Evolutionary conservation across 108 stramenopile species (phyloP).

Genomic region (Cyclotella baltica): DNA sequence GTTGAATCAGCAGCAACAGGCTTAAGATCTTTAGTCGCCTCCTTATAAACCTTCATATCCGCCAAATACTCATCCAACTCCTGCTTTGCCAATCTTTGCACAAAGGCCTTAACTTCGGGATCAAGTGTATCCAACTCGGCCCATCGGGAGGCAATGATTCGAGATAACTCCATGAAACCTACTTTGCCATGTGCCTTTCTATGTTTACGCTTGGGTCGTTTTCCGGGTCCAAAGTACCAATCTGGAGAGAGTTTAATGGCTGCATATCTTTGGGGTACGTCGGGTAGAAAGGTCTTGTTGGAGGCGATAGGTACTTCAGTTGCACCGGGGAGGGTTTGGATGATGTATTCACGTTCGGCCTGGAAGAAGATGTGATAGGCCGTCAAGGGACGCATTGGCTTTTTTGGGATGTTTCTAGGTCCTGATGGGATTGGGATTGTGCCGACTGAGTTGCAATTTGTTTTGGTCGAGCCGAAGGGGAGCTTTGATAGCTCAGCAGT

Average conservation of each 20-base stretch:
- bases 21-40: conserved; percentile 25
- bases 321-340: conserved; percentile 29
- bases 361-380: conserved; percentile 61
- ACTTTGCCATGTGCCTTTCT: conserved; percentile 85
- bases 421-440: not conserved
- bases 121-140: conserved; percentile 41
- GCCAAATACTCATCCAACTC: conserved; percentile 42
- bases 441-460: conserved; percentile 9
- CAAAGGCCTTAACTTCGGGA: conserved; percentile 44
- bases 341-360: conserved; percentile 52
- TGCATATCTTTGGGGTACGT: conserved; percentile 41
- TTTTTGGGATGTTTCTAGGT: conserved; percentile 27
- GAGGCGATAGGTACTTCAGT: not conserved
- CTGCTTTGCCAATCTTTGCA: conserved; percentile 35
- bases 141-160: conserved; percentile 71
- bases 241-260: conserved; percentile 42
- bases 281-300: conserved; percentile 22
- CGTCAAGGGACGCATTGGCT: conserved; percentile 55
- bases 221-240: conserved; percentile 51
- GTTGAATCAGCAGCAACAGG: conserved; percentile 1
- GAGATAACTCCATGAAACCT: conserved; percentile 79
- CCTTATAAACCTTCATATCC: conserved; percentile 51
- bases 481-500: not conserved
- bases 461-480: not conserved
- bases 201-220: conserved; percentile 59